A percentile compares a stretch with the other conserved stretches of the same genome.
Evolutionary conservation across 1,139 yeast genomes (phyloP).

Genomic region (Geotrichum cucujoidarum): DNA sequence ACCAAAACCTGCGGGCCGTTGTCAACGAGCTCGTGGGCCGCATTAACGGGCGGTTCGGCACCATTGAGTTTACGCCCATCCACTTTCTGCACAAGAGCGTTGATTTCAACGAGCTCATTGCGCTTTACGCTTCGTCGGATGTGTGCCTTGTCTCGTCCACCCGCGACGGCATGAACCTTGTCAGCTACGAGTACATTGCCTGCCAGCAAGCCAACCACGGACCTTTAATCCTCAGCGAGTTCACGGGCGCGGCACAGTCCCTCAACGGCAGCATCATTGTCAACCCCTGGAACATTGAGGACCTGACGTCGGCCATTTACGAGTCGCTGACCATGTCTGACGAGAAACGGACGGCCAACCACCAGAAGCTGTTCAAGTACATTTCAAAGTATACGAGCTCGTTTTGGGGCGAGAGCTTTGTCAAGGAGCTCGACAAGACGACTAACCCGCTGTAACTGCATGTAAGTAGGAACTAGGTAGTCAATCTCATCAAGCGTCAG

Average conservation of each 20-base stretch:
- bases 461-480: no score
- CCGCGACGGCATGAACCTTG: constrained; percentile 97
- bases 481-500: no score
- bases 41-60: constrained; percentile 93
- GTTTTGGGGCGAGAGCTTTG: constrained; percentile 96
- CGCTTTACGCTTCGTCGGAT: constrained; percentile 80
- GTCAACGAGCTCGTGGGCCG: constrained; percentile 96
- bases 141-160: constrained; percentile 92
- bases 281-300: constrained; percentile 98
- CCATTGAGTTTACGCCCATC: constrained; percentile 95
- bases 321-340: constrained; percentile 82
- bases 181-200: constrained; percentile 92
- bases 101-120: constrained; percentile 83
- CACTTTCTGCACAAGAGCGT: constrained; percentile 93
- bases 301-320: constrained; percentile 75
- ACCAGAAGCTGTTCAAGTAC: constrained; percentile 76
- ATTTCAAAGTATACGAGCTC: constrained; percentile 90
- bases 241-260: constrained; percentile 99
- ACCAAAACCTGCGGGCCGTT: constrained; percentile 86
- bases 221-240: constrained; percentile 79
- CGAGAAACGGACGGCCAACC: constrained; percentile 72
- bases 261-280: constrained; percentile 89
- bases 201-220: constrained; percentile 89
- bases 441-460: no score
- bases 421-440: constrained; percentile 59